phyloP scores from a whole-genome alignment of 371 early-diverging fungal genomes.

The Chytridiales sp. region DNA sequence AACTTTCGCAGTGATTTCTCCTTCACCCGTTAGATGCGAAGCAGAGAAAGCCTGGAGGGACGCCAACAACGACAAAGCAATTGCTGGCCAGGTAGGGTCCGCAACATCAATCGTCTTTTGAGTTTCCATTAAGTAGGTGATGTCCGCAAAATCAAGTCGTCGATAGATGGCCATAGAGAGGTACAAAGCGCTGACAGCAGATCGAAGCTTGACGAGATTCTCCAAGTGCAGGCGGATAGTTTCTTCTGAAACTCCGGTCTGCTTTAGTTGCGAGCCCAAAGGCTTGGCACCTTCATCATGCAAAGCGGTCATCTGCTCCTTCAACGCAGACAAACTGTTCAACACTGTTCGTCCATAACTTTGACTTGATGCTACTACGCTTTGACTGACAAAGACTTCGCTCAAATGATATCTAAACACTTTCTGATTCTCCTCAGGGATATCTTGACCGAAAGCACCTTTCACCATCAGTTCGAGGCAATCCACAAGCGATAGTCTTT shows the following conservation, averaged over 20 bases:
- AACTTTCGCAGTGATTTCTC: conserved; percentile 10
- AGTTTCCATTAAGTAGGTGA: conserved; percentile 13
- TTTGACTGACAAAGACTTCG: conserved; percentile 12
- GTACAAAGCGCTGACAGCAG: conserved; percentile 9
- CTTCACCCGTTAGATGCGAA: too few relatives aligned
- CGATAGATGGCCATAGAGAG: conserved; percentile 1
- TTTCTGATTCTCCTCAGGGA: conserved; percentile 51
- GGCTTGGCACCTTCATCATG: conserved; percentile 11
- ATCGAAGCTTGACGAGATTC: not conserved
- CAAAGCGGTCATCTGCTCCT: conserved; percentile 8
- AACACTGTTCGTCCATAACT: conserved; percentile 8
- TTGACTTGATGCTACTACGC: not conserved
- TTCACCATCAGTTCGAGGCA: conserved; percentile 64
- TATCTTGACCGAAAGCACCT: conserved; percentile 47
- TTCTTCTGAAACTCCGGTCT: conserved; percentile 17
- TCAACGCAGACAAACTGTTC: conserved; percentile 5
- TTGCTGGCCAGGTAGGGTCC: conserved; percentile 22
- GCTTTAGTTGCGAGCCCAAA: conserved; percentile 22
- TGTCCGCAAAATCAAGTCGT: conserved; percentile 1
- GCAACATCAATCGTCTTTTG: conserved; percentile 4
- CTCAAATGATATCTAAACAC: conserved; percentile 30
- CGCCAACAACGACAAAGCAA: conserved; percentile 13
- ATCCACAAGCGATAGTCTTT: conserved; percentile 64
- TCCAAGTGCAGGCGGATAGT: conserved; percentile 12
- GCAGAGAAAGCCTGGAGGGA: conserved; percentile 1